Base-by-base conservation (phyloP, 345 rosid genomes). In the Syzygium aqueum region DNA sequence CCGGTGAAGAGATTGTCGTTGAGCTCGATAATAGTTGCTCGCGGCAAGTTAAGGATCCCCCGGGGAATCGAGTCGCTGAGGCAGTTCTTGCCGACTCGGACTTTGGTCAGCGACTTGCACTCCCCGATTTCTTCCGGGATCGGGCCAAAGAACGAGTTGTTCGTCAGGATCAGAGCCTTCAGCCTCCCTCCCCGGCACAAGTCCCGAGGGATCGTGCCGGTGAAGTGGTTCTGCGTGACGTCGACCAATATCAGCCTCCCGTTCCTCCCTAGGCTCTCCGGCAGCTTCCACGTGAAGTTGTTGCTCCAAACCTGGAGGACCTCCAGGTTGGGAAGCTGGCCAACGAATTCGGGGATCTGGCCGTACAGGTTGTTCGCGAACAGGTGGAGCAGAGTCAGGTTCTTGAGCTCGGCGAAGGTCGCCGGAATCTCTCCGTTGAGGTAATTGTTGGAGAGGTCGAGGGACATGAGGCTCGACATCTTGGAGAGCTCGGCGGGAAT, bases 341-440 rank as follows among this genome's bases (percentile, higher is more conserved):
- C 98, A 19, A 97, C 25, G 82, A 92, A 92, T 1, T 91, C 90
- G 2, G 99, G 99, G 61, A 97, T 91, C 51, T 87, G 90, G 28
- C 99, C 98, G 88, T 87, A 51, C 65, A 97, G 87, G 21, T 93
- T 89, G 91, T 97, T 97, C n/a, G 88, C 88, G 88, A 96, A 97
- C 84, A 96, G 88, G 85, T 95, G 90, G 85, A 97, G 86, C 6
- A 97, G 93, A 9, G 94, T 94, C 53, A 95, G 57, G 85, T 90
- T 92, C 54, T 87, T 90, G 73, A 95, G 91, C 49, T 88, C 59
- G 3, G 91, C 84, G 89, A 95, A 96, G 83, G 92, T 92, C 86
- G 86, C 91, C 0, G 99, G 99, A 73, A 97, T 94, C 87, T 95
- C 97, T 33, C 99, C 99, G 40, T 91, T 92, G 50, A 97, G 90